Evolutionary conservation across 768 basidiomycete species (phyloP), one percentile per base, ranked within the genome.

Genomic region (Boletus patriciae): DNA sequence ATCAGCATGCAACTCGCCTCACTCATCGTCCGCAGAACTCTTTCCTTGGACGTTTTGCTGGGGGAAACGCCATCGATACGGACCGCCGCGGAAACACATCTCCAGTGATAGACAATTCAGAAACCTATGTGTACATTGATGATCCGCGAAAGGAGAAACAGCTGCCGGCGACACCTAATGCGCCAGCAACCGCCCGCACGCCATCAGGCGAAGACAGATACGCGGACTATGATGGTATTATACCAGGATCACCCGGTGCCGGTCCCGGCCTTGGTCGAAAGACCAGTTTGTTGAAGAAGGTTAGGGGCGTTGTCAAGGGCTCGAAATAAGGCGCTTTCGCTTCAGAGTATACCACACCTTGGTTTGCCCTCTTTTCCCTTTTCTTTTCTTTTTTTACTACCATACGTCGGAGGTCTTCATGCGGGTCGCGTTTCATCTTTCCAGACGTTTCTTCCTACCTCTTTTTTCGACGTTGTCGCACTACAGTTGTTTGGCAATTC

Each of bases 241-340:
- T 68, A 37, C 64, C 61, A 52, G 61, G 64, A 51, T 71, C 73
- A 6, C 74, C 81, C 12, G 25, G 25, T 25, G 25, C 25, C 21
- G 73, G 73, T 4, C 65, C 66, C 9, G 75, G 77, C 23, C 78
- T 92, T 1, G 85, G 84, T 45, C 79, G 90, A 66, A 92, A 85
- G 79, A 79, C 87, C 2, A 90, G 88, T 67, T 74, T 92, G 56
- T 80, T 92, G 78, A 87, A 87, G 81, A 91, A 88, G 70, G 82
- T 92, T 53, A 86, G 86, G 61, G 80, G 82, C 43, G 90, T 80
- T 6, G 88, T 90, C 49, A 83, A 86, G 57, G 82, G 84, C 4
- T 76, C 76, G 44, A 78, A 77, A 62, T 77, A 66, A 69, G 46
- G 50, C 41, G 21, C n/a, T 33, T 33, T 49, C 27, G 4, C 40